Evolutionary conservation across 148 eudicot genomes (phyloP).

Genomic region (Amaranthus palmeri): DNA sequence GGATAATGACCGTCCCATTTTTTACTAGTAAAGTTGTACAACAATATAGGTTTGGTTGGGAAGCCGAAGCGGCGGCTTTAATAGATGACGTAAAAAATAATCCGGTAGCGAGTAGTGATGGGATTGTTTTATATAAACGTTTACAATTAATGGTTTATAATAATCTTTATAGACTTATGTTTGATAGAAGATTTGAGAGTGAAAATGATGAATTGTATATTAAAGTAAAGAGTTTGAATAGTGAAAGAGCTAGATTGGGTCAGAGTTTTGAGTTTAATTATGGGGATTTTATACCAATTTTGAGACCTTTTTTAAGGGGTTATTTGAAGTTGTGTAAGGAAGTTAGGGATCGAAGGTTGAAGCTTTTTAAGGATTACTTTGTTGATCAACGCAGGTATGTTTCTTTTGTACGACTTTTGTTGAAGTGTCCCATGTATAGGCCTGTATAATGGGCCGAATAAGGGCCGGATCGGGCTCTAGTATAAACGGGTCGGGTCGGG

Average conservation of each 20-base stretch:
- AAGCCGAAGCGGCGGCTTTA: conserved; percentile 55
- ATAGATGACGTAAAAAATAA: conserved; percentile 56
- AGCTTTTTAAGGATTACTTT: conserved; percentile 67
- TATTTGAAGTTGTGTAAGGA: conserved; percentile 60
- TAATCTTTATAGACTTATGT: conserved; percentile 72
- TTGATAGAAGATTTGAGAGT: conserved; percentile 56
- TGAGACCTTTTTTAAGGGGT: conserved; percentile 70
- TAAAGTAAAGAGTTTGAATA: conserved; percentile 64
- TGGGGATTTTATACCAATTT: conserved; percentile 74
- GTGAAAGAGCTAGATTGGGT: conserved; percentile 66
- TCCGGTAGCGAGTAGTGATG: conserved; percentile 41
- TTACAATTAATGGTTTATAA: conserved; percentile 75
- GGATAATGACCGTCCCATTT: conserved; percentile 76
- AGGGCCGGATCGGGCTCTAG: too few relatives aligned
- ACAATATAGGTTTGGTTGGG: conserved; percentile 64
- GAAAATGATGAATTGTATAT: conserved; percentile 56
- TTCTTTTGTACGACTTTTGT: too few relatives aligned
- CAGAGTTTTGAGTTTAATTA: conserved; percentile 84
- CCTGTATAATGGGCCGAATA: too few relatives aligned
- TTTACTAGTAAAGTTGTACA: conserved; percentile 31
- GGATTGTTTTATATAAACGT: conserved; percentile 50
- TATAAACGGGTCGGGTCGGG: too few relatives aligned
- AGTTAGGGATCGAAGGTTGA: conserved; percentile 59
- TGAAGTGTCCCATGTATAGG: too few relatives aligned
- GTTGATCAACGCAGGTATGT: conserved; percentile 77